Percentiles rank a stretch among this genome's conserved stretches.
Conservation (phyloP, 148 eudicot species). For the Chenopodium album region DNA sequence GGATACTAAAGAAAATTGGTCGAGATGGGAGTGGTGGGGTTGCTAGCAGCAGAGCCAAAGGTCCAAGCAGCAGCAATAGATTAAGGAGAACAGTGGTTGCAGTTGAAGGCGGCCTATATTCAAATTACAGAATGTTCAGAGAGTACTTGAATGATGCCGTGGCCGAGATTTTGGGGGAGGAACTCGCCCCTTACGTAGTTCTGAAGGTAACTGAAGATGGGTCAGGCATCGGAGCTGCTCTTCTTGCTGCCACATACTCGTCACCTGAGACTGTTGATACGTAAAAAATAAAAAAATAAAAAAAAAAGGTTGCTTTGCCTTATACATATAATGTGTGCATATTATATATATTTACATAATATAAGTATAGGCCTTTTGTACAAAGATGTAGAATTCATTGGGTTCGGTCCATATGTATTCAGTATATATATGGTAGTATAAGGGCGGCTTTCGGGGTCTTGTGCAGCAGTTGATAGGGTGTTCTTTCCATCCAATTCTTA, state of each 20-base stretch:
- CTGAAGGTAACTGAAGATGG: slow-evolving; percentile 80
- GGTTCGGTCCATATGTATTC: slow-evolving; percentile 23
- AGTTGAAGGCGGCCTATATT: slow-evolving; percentile 71
- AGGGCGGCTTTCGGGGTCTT: slow-evolving; percentile 6
- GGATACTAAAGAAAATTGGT: slow-evolving; percentile 84
- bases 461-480: slow-evolving; percentile 28
- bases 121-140: slow-evolving; percentile 59
- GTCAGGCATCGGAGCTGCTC: slow-evolving; percentile 85
- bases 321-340: slow-evolving; percentile 28
- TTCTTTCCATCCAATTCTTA: slow-evolving; percentile 20
- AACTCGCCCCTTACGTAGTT: slow-evolving; percentile 51
- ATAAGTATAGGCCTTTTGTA: slow-evolving; percentile 44
- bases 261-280: slow-evolving; percentile 34
- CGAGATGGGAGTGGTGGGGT: slow-evolving; percentile 81
- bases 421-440: slow-evolving; percentile 23
- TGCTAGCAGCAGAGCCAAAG: slow-evolving; percentile 52
- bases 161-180: slow-evolving; percentile 77
- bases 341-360: slow-evolving; percentile 28
- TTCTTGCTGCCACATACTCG: slow-evolving; percentile 72
- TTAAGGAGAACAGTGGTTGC: slow-evolving; percentile 79
- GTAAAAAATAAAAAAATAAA: slow-evolving; percentile 15
- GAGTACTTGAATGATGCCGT: slow-evolving; percentile 78
- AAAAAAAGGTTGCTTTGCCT: background rate
- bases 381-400: slow-evolving; percentile 56
- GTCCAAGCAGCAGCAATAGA: slow-evolving; percentile 32